Base-by-base conservation (phyloP, 208 protist genomes). In the Tritrichomonas foetus region DNA sequence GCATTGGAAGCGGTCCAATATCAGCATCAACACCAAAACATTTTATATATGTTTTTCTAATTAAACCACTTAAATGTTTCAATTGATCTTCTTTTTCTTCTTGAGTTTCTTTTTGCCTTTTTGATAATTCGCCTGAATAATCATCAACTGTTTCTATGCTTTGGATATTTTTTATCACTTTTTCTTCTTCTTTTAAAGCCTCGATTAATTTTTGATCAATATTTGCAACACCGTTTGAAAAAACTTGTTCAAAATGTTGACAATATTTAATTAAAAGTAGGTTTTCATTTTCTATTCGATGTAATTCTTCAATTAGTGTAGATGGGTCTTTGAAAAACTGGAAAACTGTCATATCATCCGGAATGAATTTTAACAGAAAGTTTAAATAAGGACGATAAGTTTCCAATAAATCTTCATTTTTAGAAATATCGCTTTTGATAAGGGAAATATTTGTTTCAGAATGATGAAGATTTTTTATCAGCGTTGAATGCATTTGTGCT, bases 371-470 rank as follows among this genome's bases (percentile, higher is more conserved):
- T 20, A 57, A 57, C 13, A 89, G 47, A 47, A 89, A 89, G 25
- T 53, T 33, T 1, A 47, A 33, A 89, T 89, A 89, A 3, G 33
- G 33, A 89, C 47, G 78, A 89, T 89, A 89, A 5, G 78, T 44
- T n/a, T 89, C 78, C 13, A 89, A 39, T 41, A 57, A n/a, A 47
- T 89, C 78, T 89, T 89, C 41, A 57, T 89, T 89, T 57, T 89
- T 57, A 89, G 78, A 89, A 39, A 89, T 89, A 39, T 89, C 78
- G 30, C 27, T 33, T 16, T 39, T 25, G n/a, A 89, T 89, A n/a
- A 57, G 1, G 14, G 41, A n/a, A 89, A 53, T 22, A 61, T 57
- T 57, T 33, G 78, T 27, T 33, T 89, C 47, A 20, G 33, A 47
- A 20, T 89, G 33, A 39, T 57, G 33, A 39, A 89, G 78, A n/a